Conservation (phyloP, 495 filamentous ascomycete genomes). For the Penicillium samsonianum region DNA sequence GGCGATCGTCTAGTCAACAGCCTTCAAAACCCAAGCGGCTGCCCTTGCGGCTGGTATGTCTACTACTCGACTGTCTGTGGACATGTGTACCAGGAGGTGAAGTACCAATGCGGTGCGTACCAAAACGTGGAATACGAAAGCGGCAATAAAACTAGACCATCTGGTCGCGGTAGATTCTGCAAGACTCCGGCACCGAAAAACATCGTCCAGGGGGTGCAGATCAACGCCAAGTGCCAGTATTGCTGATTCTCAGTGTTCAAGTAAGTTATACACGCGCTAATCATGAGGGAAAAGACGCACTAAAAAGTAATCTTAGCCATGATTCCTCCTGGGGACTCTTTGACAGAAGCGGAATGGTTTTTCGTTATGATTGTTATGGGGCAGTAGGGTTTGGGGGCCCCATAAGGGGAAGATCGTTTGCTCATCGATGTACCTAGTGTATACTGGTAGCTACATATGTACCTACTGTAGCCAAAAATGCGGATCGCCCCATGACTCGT, state of each 20-base stretch:
- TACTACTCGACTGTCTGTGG: not conserved
- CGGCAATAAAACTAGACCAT: not conserved
- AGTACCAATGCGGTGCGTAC: not conserved
- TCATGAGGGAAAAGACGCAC: not conserved
- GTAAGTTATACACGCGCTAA: not conserved
- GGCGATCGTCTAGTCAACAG: not conserved
- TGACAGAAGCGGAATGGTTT: not conserved
- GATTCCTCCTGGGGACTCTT: not conserved
- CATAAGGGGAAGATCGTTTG: not conserved
- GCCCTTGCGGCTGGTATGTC: not conserved
- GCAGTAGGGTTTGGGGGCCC: not conserved
- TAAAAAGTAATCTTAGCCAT: not conserved
- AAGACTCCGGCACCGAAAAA: not conserved
- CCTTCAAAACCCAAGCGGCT: not conserved
- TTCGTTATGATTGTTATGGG: not conserved
- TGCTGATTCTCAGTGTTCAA: not conserved
- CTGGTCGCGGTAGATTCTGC: not conserved
- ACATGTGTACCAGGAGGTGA: not conserved
- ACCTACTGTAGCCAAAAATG: not conserved
- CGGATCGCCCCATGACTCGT: too few relatives aligned
- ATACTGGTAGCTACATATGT: not conserved
- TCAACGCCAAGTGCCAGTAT: not conserved
- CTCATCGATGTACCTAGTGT: not conserved
- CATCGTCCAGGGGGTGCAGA: not conserved
- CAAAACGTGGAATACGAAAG: not conserved